phyloP scores from a whole-genome alignment of 371 early-diverging fungal species.

The Actinomucor elegans region DNA sequence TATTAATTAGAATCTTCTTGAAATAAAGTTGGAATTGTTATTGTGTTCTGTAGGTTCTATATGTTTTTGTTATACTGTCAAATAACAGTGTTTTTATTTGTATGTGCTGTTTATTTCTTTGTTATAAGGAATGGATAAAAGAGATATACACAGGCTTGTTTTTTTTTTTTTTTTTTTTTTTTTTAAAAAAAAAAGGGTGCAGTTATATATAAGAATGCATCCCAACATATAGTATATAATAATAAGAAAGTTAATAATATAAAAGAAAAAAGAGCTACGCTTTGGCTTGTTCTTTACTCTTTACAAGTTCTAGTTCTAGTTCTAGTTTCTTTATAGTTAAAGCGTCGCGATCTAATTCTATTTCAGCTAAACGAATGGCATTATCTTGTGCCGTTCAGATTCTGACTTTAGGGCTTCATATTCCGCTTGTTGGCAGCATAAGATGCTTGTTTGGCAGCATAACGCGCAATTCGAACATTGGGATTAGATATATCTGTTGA shows the following conservation, averaged over 20 bases:
- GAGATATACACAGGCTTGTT: no score
- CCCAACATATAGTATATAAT: not conserved
- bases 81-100: no score
- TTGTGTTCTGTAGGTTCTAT: not conserved
- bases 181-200: not conserved
- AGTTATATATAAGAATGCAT: not conserved
- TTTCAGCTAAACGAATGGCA: slow-evolving; percentile 19
- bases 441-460: slow-evolving; percentile 14
- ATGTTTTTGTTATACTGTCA: no score
- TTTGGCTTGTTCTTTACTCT: slow-evolving; percentile 2
- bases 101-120: no score
- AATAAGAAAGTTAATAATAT: not conserved
- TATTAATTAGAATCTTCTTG: not conserved
- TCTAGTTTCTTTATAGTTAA: slow-evolving; percentile 15
- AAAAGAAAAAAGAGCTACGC: not conserved
- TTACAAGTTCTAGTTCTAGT: slow-evolving; percentile 18
- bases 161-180: no score
- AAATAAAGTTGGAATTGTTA: not conserved
- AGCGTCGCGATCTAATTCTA: slow-evolving; percentile 20
- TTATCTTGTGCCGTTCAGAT: slow-evolving; percentile 14
- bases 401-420: slow-evolving; percentile 17
- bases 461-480: slow-evolving; percentile 7
- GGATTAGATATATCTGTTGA: not conserved
- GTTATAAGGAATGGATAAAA: no score
- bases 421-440: slow-evolving; percentile 22